Conservation (phyloP, 495 filamentous ascomycete species). For the Hypoxylon cercidicola region DNA sequence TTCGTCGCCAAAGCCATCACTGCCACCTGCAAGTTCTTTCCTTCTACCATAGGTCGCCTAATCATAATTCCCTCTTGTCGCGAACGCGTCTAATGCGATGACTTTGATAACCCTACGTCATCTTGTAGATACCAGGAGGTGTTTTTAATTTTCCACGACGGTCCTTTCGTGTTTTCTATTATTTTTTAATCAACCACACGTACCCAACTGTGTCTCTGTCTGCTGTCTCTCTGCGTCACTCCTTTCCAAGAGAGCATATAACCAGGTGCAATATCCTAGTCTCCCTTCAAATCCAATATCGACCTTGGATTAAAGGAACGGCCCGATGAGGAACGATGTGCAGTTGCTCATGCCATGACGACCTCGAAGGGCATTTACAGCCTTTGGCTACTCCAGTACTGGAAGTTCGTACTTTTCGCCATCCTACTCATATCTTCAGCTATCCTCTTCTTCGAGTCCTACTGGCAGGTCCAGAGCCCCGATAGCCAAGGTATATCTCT, state of each 20-base stretch:
- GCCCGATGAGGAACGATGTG: conserved; percentile 24
- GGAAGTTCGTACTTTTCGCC: conserved; percentile 28
- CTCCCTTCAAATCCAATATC: conserved; percentile 1
- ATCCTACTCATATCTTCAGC: conserved; percentile 14
- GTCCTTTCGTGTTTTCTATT: background rate
- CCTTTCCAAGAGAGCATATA: background rate
- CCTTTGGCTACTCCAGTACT: conserved; percentile 27
- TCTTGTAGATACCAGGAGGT: background rate
- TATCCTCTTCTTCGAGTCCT: conserved; percentile 14
- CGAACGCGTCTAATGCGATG: background rate
- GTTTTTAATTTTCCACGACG: background rate
- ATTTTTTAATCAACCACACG: background rate
- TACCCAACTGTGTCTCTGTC: background rate
- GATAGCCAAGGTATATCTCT: background rate
- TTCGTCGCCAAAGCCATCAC: background rate
- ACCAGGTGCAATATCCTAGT: background rate
- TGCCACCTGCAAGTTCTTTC: conserved; percentile 3
- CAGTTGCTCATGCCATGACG: conserved; percentile 24
- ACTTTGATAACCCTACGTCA: background rate
- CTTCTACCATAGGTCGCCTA: background rate
- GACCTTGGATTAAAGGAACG: conserved; percentile 6
- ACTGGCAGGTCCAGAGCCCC: conserved; percentile 9
- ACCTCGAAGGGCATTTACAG: conserved; percentile 23
- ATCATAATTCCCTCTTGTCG: background rate
- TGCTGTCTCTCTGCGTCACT: background rate